phyloP scores from a whole-genome alignment of 1,284 basidiomycete species.

The Sporisorium sorghi region DNA sequence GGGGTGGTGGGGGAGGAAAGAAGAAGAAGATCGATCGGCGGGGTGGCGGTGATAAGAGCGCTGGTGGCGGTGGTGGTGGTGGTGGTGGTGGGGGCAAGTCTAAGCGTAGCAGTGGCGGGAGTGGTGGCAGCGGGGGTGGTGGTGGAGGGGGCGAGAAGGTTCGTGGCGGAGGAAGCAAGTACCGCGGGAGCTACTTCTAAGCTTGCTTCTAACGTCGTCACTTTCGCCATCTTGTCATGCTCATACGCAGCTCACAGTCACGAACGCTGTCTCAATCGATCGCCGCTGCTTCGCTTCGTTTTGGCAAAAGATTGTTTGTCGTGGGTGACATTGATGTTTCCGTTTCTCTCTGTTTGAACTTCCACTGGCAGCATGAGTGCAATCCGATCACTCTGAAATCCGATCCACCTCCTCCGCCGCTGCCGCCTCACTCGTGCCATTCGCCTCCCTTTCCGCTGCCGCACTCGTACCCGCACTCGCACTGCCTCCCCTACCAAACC shows the following conservation, averaged over 20 bases:
- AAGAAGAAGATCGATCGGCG: not conserved
- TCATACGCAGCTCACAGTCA: not conserved
- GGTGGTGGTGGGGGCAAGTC: slow-evolving; percentile 1
- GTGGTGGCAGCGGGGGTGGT: not conserved
- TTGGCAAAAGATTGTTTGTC: too few relatives aligned
- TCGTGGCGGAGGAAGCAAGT: slow-evolving; percentile 46
- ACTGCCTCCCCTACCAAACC: too few relatives aligned
- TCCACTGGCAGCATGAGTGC: not conserved
- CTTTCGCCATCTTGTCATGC: too few relatives aligned
- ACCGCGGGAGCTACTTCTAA: slow-evolving; percentile 47
- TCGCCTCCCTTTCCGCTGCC: not conserved
- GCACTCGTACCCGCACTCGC: not conserved
- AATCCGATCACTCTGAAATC: not conserved
- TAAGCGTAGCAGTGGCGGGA: slow-evolving; percentile 4
- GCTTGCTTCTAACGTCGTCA: too few relatives aligned
- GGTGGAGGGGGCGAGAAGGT: slow-evolving; percentile 25
- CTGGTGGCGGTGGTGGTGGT: not conserved
- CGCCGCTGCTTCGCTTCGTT: too few relatives aligned
- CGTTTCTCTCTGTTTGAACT: not conserved
- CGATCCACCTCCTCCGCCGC: not conserved
- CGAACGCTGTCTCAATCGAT: too few relatives aligned
- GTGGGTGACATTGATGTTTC: too few relatives aligned
- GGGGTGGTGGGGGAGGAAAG: slow-evolving; percentile 9
- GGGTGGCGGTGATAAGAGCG: not conserved
- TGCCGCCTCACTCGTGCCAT: too few relatives aligned